Conservation (phyloP, 2,329 filamentous ascomycete species). For the Fusarium nanum region DNA sequence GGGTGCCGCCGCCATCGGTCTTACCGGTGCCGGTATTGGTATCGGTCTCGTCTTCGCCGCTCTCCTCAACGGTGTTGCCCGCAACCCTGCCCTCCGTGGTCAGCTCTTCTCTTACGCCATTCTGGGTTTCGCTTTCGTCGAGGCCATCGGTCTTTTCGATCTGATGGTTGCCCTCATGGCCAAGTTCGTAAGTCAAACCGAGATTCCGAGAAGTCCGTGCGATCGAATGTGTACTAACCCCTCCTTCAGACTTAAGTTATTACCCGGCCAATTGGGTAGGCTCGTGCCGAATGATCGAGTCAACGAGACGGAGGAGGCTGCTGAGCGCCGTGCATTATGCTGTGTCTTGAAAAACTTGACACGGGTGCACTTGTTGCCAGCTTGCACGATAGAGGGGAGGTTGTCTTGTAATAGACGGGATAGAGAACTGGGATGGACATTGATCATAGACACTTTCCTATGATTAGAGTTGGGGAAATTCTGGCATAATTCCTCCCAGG, state of each 20-base stretch:
- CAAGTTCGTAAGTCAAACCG: constrained; percentile 76
- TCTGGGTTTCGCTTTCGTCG: constrained; percentile 95
- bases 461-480: constrained; percentile 52
- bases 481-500: constrained; percentile 50
- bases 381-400: constrained; percentile 52
- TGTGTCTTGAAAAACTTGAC: constrained; percentile 46
- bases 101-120: constrained; percentile 97
- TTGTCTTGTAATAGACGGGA: constrained; percentile 57
- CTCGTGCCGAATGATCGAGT: constrained; percentile 54
- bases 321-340: constrained; percentile 44
- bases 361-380: constrained; percentile 44
- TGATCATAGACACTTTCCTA: constrained; percentile 50
- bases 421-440: constrained; percentile 54
- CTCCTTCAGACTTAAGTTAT: constrained; percentile 53
- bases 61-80: constrained; percentile 88
- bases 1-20: constrained; percentile 90
- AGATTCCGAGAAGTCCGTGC: neutral
- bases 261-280: constrained; percentile 49
- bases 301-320: constrained; percentile 48
- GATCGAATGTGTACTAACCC: constrained; percentile 19
- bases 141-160: constrained; percentile 90
- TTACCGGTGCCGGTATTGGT: constrained; percentile 93
- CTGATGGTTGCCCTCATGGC: constrained; percentile 94
- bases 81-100: constrained; percentile 93
- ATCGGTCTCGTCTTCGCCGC: constrained; percentile 94